phyloP scores from a whole-genome alignment of 257 asterid species.

The Solanum piurae region DNA sequence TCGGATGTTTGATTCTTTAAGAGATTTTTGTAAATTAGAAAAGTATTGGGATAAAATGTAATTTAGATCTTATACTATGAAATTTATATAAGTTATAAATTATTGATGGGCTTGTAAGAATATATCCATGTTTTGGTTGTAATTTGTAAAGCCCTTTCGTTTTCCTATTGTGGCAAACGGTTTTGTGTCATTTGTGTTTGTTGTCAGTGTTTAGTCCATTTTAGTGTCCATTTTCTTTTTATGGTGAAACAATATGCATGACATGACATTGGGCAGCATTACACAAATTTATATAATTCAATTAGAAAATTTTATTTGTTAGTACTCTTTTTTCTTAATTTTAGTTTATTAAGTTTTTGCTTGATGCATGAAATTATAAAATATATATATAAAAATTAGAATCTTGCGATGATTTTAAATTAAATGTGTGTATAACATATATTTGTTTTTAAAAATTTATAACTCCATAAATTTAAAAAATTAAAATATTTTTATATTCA shows the following conservation, averaged over 20 bases:
- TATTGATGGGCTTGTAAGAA: neutral
- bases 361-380: neutral
- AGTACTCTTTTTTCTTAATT: neutral
- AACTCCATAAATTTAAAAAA: neutral
- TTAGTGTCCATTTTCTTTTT: neutral
- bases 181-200: no score
- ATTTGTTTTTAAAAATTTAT: neutral
- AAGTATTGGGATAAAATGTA: no score
- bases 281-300: neutral
- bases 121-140: neutral
- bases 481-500: neutral
- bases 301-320: neutral
- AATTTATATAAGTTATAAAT: no score
- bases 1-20: no score
- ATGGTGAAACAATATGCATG: neutral
- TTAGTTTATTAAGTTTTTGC: neutral
- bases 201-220: neutral
- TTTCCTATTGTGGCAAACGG: neutral
- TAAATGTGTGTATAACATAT: no score
- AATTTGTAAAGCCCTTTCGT: neutral
- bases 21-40: no score
- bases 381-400: no score
- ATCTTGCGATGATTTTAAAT: no score
- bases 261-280: neutral
- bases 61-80: no score